Percentiles rank a stretch among this genome's conserved stretches.
These are phyloP conservation scores for Pythium vanterpoolii DNA, from an alignment of 352 stramenopile genomes.

Conservation along the genomic window DNA sequence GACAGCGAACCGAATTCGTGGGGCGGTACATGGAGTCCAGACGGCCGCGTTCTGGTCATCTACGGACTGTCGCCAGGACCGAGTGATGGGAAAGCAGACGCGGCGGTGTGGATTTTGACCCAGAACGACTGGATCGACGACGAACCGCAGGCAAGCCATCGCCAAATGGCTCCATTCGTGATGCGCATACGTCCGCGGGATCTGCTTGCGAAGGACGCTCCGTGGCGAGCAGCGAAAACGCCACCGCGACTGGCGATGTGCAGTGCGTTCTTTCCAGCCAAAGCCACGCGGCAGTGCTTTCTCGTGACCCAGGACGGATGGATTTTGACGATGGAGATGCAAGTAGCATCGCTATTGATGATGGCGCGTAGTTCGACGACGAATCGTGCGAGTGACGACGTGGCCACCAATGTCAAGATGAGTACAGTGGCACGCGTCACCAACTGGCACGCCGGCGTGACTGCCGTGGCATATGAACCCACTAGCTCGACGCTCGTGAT, in stretches of 20 bases:
- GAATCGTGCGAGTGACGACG: background rate
- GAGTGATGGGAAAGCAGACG: constrained; percentile 16
- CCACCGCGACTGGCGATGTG: constrained; percentile 27
- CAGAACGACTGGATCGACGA: constrained; percentile 35
- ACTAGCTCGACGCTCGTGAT: constrained; percentile 44
- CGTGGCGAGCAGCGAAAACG: constrained; percentile 28
- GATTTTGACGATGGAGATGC: constrained; percentile 48
- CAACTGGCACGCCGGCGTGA: constrained; percentile 61
- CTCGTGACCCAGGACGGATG: constrained; percentile 36
- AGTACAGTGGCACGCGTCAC: constrained; percentile 37
- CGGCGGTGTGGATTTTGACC: constrained; percentile 44
- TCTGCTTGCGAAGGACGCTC: constrained; percentile 34
- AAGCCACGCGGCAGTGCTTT: constrained; percentile 36
- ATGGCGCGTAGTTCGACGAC: constrained; percentile 26
- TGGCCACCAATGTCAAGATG: constrained; percentile 31
- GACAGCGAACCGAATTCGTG: background rate
- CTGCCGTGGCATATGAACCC: constrained; percentile 38
- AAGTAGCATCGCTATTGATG: constrained; percentile 43
- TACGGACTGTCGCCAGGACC: constrained; percentile 22
- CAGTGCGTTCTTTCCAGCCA: constrained; percentile 37
- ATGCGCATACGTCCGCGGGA: constrained; percentile 31
- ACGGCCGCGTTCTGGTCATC: constrained; percentile 49
- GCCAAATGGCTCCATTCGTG: constrained; percentile 13
- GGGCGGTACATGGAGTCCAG: constrained; percentile 36
- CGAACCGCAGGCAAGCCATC: background rate